Percentiles rank a stretch among this genome's conserved stretches.
Conservation (phyloP, 768 basidiomycete genomes). For the Pleurotus pulmonarius region DNA sequence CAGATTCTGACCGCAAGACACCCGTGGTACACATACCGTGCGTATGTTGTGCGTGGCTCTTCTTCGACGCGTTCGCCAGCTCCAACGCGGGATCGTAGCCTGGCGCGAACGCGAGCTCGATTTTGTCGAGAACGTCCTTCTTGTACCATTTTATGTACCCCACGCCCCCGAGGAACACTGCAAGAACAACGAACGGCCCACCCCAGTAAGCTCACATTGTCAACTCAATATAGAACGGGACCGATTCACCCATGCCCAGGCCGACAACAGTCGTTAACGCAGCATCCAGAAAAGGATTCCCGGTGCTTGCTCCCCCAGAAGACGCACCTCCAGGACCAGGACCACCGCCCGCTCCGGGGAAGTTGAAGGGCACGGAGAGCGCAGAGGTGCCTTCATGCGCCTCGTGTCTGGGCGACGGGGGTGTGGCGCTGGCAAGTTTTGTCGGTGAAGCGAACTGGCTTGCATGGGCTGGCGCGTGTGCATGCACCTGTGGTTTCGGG, state of each 20-base stretch:
- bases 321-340: not conserved
- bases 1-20: too few relatives aligned
- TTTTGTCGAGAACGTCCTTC: conserved; percentile 78
- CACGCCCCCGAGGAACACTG: conserved; percentile 69
- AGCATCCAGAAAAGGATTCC: conserved; percentile 43
- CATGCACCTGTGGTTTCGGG: not conserved
- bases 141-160: conserved; percentile 81
- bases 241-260: conserved; percentile 50
- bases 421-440: conserved; percentile 1
- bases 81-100: conserved; percentile 86
- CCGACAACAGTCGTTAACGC: conserved; percentile 58
- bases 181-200: conserved; percentile 6
- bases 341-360: conserved; percentile 36
- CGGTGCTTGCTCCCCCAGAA: not conserved
- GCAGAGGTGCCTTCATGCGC: conserved; percentile 36
- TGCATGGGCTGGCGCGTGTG: not conserved
- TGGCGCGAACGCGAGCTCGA: conserved; percentile 70
- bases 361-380: conserved; percentile 37
- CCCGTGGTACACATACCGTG: too few relatives aligned
- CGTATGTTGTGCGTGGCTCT: conserved; percentile 10
- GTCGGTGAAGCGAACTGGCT: not conserved
- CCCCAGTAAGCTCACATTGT: not conserved
- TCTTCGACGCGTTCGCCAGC: conserved; percentile 47
- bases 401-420: conserved; percentile 30
- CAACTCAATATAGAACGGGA: not conserved